Percentiles rank a stretch among this genome's conserved stretches.
phyloP scores from a whole-genome alignment of 495 filamentous ascomycete genomes.

The Filosporella fistucella region DNA sequence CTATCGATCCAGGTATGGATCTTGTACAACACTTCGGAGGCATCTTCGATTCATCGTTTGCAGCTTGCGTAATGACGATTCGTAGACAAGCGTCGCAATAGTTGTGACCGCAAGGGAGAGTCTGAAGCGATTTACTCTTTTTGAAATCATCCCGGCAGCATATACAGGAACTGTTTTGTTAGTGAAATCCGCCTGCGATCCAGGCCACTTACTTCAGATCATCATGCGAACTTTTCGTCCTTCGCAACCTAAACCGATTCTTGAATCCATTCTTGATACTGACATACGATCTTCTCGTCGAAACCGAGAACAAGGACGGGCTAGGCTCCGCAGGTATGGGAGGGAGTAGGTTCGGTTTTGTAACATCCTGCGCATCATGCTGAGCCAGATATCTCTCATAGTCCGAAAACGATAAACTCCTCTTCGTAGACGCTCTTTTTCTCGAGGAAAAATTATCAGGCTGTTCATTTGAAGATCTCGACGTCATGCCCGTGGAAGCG shows the following conservation, averaged over 20 bases:
- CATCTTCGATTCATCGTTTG: slow-evolving; percentile 46
- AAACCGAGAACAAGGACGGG: slow-evolving; percentile 28
- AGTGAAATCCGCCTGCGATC: slow-evolving; percentile 25
- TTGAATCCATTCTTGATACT: slow-evolving; percentile 37
- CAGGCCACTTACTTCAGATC: slow-evolving; percentile 23
- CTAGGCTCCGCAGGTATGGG: slow-evolving; percentile 24
- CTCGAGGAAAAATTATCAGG: slow-evolving; percentile 16
- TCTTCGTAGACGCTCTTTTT: slow-evolving; percentile 26
- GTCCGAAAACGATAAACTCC: slow-evolving; percentile 41
- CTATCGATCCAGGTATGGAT: slow-evolving; percentile 42
- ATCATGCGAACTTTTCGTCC: slow-evolving; percentile 25
- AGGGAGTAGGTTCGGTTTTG: slow-evolving; percentile 24
- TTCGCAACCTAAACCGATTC: slow-evolving; percentile 27
- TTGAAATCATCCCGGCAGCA: slow-evolving; percentile 47
- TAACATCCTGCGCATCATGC: slow-evolving; percentile 31
- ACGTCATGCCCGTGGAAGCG: slow-evolving; percentile 28
- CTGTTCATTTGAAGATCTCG: slow-evolving; percentile 27
- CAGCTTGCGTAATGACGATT: slow-evolving; percentile 45
- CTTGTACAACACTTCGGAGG: slow-evolving; percentile 54
- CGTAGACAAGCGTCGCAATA: slow-evolving; percentile 47
- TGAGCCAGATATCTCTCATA: slow-evolving; percentile 48
- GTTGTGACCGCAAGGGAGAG: slow-evolving; percentile 45
- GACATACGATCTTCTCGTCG: slow-evolving; percentile 34
- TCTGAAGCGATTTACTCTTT: slow-evolving; percentile 33
- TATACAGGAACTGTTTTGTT: slow-evolving; percentile 39